Base-by-base conservation (phyloP, 164 flowering plant species). In the Magnolia changhungtana region DNA sequence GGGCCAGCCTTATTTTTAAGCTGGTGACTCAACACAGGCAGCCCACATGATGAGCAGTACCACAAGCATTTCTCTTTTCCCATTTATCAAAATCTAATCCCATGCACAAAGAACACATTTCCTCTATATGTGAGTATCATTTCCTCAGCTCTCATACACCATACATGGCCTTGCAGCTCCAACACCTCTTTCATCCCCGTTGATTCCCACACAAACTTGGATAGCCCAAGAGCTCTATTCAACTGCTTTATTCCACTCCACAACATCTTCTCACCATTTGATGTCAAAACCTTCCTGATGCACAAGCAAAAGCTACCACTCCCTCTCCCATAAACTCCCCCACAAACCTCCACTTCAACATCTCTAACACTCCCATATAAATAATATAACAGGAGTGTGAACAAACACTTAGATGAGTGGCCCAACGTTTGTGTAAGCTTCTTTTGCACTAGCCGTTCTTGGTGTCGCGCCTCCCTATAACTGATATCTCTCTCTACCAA, bases 101-200 rank as follows among this genome's bases (percentile, higher is more conserved):
- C 85, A 82, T 92, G 97, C 52, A 92, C 45, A 45, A 88, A 88
- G 83, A 83, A 91, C 27, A 50, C 14, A 69, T 85, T 91, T 71
- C 93, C 91, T 82, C 88, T 86, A 67, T 91, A 93, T 19, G 78
- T 75, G 23, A 91, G 23, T 4, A 74, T 78, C 83, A 86, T 90
- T 18, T 83, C 84, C 74, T 82, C 84, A 27, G 90, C 89, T 50
- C 89, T 93, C 27, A 90, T 76, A 79, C 87, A 84, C 93, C 93
- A 94, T 45, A 94, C 52, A 85, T 94, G 98, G n/a, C 99, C 98
- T 85, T 90, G 90, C 65, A 94, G 71, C 84, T 87, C 89, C 79
- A 96, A 77, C 70, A 7, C 72, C 63, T 87, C 90, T 80, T 91
- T 85, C 89, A 84, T 82, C 11, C 79, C 86, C 29, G 97, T 91